A percentile compares a stretch with the other conserved stretches of the same genome.
These are phyloP conservation scores for Dichotomocladium elegans DNA, from an alignment of 371 early-diverging fungal genomes.

Conservation along the genomic window DNA sequence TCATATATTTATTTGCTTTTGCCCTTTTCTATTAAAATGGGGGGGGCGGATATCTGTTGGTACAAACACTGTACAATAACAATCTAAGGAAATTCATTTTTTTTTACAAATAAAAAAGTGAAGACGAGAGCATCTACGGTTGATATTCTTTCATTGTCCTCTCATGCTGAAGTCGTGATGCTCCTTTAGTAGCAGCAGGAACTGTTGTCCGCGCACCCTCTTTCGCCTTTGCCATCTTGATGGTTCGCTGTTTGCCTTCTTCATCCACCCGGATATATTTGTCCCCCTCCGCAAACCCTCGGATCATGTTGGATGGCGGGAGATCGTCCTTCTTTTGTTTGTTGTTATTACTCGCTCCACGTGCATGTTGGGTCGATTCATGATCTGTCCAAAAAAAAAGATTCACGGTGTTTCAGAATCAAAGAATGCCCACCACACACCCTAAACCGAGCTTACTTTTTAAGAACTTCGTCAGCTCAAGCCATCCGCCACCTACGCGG, in stretches of 20 bases:
- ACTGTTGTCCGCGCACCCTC: conserved; percentile 5
- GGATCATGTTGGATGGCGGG: not conserved
- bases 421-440: not conserved
- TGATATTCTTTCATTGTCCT: too few relatives aligned
- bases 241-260: conserved; percentile 29
- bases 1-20: too few relatives aligned
- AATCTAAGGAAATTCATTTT: too few relatives aligned
- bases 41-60: too few relatives aligned
- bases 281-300: conserved; percentile 28
- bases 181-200: not conserved
- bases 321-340: not conserved
- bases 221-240: conserved; percentile 36
- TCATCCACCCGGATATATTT: conserved; percentile 30
- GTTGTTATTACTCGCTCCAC: not conserved
- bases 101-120: too few relatives aligned
- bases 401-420: not conserved
- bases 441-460: conserved; percentile 3
- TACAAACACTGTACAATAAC: too few relatives aligned
- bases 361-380: not conserved
- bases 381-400: not conserved
- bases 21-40: too few relatives aligned
- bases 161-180: not conserved
- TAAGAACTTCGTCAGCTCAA: conserved; percentile 43
- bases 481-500: conserved; percentile 81
- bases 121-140: too few relatives aligned